A percentile compares a stretch with the other conserved stretches of the same genome.
Conservation (phyloP, 768 basidiomycete species). For the Tulasnella sp. region DNA sequence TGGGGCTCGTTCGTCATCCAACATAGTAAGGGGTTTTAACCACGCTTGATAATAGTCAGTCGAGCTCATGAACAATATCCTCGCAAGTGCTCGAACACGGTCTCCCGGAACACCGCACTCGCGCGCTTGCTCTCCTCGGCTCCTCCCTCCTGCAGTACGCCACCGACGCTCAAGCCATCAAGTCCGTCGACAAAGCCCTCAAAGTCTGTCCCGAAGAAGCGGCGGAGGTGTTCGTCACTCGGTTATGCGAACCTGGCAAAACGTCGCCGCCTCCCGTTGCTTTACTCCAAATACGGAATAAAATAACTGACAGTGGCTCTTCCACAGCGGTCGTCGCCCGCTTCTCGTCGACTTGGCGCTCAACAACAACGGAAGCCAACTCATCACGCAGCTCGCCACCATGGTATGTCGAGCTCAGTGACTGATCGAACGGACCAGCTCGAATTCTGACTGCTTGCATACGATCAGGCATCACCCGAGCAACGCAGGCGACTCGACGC, state of each 20-base stretch:
- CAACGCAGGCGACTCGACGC: conserved; percentile 74
- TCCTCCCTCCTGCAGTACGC: conserved; percentile 68
- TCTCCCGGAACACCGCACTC: conserved; percentile 56
- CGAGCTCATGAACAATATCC: background rate
- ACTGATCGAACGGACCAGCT: background rate
- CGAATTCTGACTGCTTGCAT: conserved; percentile 10
- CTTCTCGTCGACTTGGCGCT: conserved; percentile 81
- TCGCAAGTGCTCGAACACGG: conserved; percentile 70
- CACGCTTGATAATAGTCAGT: background rate
- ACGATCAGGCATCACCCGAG: conserved; percentile 64
- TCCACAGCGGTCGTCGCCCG: conserved; percentile 50
- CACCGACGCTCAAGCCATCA: conserved; percentile 76
- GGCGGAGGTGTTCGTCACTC: conserved; percentile 57
- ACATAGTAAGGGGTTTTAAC: background rate
- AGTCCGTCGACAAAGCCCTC: conserved; percentile 74
- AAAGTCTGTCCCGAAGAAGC: conserved; percentile 65
- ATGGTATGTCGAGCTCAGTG: conserved; percentile 39
- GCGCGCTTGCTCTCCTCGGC: conserved; percentile 69
- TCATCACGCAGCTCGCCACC: conserved; percentile 73
- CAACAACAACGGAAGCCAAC: conserved; percentile 72
- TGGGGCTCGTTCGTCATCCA: conserved; percentile 59
- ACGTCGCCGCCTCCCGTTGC: conserved; percentile 37
- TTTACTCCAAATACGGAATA: background rate
- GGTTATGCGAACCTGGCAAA: conserved; percentile 80
- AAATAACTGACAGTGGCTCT: background rate